Conservation (phyloP, 768 basidiomycete genomes). For the Crassisporium funariophilum region DNA sequence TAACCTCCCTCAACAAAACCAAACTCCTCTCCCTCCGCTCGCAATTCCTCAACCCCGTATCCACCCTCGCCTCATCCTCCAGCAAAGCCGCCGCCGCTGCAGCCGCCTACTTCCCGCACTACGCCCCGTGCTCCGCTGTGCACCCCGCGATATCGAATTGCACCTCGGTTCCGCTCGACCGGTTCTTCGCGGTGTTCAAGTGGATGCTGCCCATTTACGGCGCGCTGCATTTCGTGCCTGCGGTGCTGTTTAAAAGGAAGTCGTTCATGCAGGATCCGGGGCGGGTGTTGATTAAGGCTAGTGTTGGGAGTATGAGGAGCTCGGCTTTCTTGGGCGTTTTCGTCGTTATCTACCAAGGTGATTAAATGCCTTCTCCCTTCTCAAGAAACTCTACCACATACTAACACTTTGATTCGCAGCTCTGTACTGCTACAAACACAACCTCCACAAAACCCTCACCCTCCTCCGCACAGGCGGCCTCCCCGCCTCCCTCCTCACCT, state of each 20-base stretch:
- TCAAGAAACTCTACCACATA: neutral
- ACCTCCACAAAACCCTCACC: constrained; percentile 52
- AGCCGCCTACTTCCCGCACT: constrained; percentile 46
- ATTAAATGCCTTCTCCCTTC: constrained; percentile 21
- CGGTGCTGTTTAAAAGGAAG: constrained; percentile 77
- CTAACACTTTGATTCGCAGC: constrained; percentile 34
- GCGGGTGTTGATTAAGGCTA: constrained; percentile 63
- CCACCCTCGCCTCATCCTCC: constrained; percentile 23
- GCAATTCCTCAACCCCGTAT: constrained; percentile 33
- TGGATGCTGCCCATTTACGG: constrained; percentile 88
- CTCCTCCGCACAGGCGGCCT: constrained; percentile 25
- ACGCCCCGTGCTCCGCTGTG: constrained; percentile 68
- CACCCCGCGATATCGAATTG: constrained; percentile 77
- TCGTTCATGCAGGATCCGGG: constrained; percentile 67
- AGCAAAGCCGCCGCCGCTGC: constrained; percentile 13
- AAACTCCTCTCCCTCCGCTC: constrained; percentile 48
- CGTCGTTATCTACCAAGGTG: constrained; percentile 81
- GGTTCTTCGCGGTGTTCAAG: constrained; percentile 79
- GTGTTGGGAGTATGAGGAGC: constrained; percentile 76
- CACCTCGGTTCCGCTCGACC: constrained; percentile 56
- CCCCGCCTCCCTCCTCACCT: constrained; percentile 20
- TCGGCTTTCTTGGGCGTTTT: constrained; percentile 87
- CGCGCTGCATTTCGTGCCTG: constrained; percentile 87
- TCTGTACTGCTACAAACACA: constrained; percentile 67
- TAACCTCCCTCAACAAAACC: constrained; percentile 52